Base-by-base conservation (phyloP, 305 asterid genomes). In the Solanum hybrid region DNA sequence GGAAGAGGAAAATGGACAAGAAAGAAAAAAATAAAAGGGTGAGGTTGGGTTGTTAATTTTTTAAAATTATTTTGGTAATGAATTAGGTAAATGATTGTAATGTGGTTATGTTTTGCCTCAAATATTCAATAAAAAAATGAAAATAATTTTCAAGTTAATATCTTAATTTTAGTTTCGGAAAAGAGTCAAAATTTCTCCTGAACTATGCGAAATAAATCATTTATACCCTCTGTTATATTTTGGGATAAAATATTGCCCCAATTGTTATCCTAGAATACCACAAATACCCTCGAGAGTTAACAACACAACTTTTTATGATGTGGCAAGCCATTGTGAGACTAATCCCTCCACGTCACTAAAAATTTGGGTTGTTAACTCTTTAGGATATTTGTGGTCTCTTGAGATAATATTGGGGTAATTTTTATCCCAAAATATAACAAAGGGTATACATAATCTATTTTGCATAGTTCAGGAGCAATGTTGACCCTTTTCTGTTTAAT, bases 51-150 rank as follows among this genome's bases (percentile, higher is more conserved):
- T 51, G 88, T 84, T 84, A 84, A 31, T 18, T 31, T n/a, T 9
- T 78, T 5, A 0, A 22, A 35, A 5, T 20, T 20, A 57, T 57
- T 34, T 46, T 12, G 11, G 3, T 11, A 11, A 51, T 84, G 75
- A 42, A 31, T 84, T 84, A 51, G 88, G 88, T 84, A 31, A 84
- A 84, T 84, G 88, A 84, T 84, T 84, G 76, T 84, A 84, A 20
- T 84, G 82, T 33, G 42, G 42, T 76, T 74, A 74, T 29, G 12
- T 76, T 76, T 83, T 83, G 24, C 16, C 24, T 81, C 12, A 81
- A 81, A 40, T 39, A 82, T 26, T 82, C 28, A 40, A 82, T 13
- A 81, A 8, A 83, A 83, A 79, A n/a, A 46, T 83, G 16, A 39
- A 13, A 81, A 39, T 14, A 24, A 1, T 40, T 8, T 81, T 80